Evolutionary conservation across 2,329 filamentous ascomycete genomes (phyloP).

Genomic region (Diaporthe aspalathi): DNA sequence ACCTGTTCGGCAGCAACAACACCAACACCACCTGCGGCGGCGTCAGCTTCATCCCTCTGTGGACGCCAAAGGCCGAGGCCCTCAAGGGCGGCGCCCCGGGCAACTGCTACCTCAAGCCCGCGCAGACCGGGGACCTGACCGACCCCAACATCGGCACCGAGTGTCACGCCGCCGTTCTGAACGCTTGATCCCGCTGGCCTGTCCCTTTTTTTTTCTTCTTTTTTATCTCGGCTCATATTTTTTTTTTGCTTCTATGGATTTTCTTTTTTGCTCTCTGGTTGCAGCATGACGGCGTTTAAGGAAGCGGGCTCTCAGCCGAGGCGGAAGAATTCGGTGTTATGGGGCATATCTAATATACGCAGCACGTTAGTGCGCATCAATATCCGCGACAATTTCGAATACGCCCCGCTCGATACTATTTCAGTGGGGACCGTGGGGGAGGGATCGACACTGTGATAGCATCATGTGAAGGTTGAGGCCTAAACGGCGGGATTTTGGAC

Average conservation of each 20-base stretch:
- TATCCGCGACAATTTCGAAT: constrained; percentile 2
- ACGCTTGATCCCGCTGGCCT: background rate
- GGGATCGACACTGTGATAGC: background rate
- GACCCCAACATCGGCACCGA: constrained; percentile 50
- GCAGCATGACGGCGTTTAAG: constrained; percentile 7
- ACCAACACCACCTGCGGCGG: constrained; percentile 52
- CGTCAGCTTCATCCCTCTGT: constrained; percentile 56
- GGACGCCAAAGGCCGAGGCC: constrained; percentile 53
- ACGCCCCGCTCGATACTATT: background rate
- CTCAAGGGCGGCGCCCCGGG: constrained; percentile 51
- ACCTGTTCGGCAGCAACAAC: constrained; percentile 43
- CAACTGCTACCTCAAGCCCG: constrained; percentile 59
- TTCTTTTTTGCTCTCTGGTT: background rate
- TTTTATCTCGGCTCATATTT: background rate
- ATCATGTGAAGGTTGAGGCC: background rate
- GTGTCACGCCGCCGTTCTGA: constrained; percentile 51
- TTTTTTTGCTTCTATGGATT: background rate
- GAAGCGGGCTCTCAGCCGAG: background rate
- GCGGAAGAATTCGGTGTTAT: background rate
- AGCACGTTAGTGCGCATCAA: background rate
- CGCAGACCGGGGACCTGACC: constrained; percentile 47
- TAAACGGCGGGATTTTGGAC: background rate
- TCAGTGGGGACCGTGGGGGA: background rate
- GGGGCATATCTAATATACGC: background rate
- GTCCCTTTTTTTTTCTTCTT: too few species aligned